Base-by-base conservation (phyloP, 306 rosid genomes). In the Corylus avellana region DNA sequence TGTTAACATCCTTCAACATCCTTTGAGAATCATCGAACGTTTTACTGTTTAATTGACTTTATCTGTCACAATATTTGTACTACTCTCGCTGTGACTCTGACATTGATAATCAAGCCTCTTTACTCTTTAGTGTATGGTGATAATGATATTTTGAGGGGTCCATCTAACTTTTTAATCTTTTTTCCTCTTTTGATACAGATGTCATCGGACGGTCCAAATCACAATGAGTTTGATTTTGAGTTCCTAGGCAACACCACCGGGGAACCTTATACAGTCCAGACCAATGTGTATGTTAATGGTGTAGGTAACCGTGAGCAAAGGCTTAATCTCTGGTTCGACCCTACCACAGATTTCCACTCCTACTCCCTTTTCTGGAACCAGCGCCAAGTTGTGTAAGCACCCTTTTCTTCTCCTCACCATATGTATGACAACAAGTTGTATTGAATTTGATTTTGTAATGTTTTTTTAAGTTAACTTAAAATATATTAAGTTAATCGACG, bases 231-330 rank as follows among this genome's bases (percentile, higher is more conserved):
- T 73, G 99, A 95, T 81, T 95, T 91, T 25, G 98, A 95, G 91
- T 95, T 95, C 64, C 72, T 95, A 85, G 99, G 99, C 18, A 95
- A 95, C 79, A 84, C 94, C 6, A 93, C 87, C 0, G 99, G 99
- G 0, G 99, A 95, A 79, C 99, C 99, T 2, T 95, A 95, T 83
- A 75, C 98, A 0, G 89, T 93, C 1, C 99, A 95, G 78, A 95
- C 99, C 20, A 95, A 95, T 56, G 16, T 95, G 16, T 95, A 95
- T 67, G 93, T 95, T 27, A 95, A 95, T 70, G 99, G 99, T 0
- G 91, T 87, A 0, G 99, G 99, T 2, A 95, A 95, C 68, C 88
- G 98, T 72, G 99, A 95, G 70, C 98, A 95, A 67, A 95, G 99
- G 56, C 87, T 95, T 68, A 81, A 93, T 83, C 97, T 96, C 11